Percentiles rank a stretch among this genome's conserved stretches.
These are phyloP conservation scores for Rubus parviflorus DNA, from an alignment of 306 rosid species.

Conservation along the genomic window DNA sequence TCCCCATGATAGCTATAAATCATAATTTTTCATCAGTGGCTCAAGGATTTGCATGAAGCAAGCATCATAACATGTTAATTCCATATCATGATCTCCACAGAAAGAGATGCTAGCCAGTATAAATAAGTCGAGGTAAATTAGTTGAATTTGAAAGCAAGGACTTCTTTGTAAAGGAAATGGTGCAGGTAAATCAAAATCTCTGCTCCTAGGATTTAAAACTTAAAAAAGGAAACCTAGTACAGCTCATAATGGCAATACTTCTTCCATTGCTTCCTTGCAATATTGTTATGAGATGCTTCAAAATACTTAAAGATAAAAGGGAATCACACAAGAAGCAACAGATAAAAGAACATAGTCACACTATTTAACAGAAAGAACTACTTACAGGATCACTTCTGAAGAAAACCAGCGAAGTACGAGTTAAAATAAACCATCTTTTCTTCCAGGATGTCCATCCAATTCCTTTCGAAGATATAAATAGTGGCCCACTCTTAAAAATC, in stretches of 20 bases:
- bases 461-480: constrained; percentile 91
- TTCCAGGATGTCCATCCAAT: constrained; percentile 99
- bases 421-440: constrained; percentile 97
- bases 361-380: constrained; percentile 28
- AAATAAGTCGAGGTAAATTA: background rate
- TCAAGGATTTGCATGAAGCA: background rate
- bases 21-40: background rate
- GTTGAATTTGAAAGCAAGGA: background rate
- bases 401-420: constrained; percentile 88
- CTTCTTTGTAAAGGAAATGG: background rate
- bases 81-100: background rate
- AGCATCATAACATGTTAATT: background rate
- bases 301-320: background rate
- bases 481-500: constrained; percentile 96
- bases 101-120: background rate
- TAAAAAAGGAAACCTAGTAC: background rate
- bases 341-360: constrained; percentile 6
- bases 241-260: background rate
- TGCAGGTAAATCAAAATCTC: background rate
- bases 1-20: background rate
- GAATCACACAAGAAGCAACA: background rate
- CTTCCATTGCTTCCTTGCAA: background rate
- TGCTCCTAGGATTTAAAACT: background rate
- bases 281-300: background rate
- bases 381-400: constrained; percentile 99